phyloP scores from a whole-genome alignment of 2,329 filamentous ascomycete genomes.

The Fusarium ramigenum region DNA sequence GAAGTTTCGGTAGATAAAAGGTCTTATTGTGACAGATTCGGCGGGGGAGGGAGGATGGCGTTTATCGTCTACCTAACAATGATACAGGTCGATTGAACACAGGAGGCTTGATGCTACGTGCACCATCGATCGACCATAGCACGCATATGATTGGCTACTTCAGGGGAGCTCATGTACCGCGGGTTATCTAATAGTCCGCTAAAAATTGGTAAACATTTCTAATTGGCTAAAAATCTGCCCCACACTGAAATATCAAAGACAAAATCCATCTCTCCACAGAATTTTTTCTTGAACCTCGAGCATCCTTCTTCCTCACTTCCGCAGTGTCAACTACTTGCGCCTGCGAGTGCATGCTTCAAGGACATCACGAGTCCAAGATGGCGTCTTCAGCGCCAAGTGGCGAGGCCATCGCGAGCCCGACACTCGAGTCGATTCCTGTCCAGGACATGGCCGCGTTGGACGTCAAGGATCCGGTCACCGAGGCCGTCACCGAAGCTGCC shows the following conservation, averaged over 20 bases:
- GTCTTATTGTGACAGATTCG: neutral
- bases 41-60: neutral
- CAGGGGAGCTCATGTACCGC: neutral
- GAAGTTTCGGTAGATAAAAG: neutral
- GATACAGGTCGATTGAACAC: constrained; percentile 32
- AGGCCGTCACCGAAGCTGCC: constrained; percentile 23
- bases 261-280: constrained; percentile 35
- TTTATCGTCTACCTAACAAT: constrained; percentile 18
- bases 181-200: constrained; percentile 18
- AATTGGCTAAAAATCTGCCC: neutral
- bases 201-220: neutral
- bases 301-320: constrained; percentile 34
- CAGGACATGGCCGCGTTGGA: constrained; percentile 41
- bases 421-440: constrained; percentile 30
- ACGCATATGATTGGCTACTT: constrained; percentile 33
- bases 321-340: constrained; percentile 28
- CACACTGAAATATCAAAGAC: constrained; percentile 33
- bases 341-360: constrained; percentile 40
- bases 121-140: neutral
- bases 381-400: constrained; percentile 39
- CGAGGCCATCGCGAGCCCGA: constrained; percentile 29
- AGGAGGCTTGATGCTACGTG: constrained; percentile 28
- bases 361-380: constrained; percentile 30
- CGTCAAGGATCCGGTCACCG: constrained; percentile 39
- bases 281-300: constrained; percentile 34